Percentiles rank a stretch among this genome's conserved stretches.
phyloP scores from a whole-genome alignment of 2,329 filamentous ascomycete species.

The Botrytis tulipae region DNA sequence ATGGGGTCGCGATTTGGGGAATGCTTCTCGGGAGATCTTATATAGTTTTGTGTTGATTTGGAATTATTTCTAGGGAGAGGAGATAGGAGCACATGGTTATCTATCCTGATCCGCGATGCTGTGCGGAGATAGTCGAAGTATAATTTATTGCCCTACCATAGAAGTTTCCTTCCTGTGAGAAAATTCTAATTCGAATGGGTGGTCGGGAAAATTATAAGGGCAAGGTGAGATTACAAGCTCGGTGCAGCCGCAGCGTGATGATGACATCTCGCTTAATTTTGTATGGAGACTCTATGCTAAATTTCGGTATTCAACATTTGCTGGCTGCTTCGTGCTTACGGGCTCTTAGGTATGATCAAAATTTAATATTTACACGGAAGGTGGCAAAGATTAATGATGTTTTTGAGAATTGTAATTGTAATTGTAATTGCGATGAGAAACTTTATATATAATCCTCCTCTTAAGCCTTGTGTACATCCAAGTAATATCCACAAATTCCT shows the following conservation, averaged over 20 bases:
- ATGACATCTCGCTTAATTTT: slow-evolving; percentile 10
- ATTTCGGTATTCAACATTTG: background rate
- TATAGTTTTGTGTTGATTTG: too few relatives aligned
- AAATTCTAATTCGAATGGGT: background rate
- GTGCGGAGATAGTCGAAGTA: too few relatives aligned
- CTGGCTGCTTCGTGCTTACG: background rate
- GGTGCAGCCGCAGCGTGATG: background rate
- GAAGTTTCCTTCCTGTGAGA: too few relatives aligned
- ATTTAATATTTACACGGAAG: background rate
- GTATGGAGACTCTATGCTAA: background rate
- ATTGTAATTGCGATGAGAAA: background rate
- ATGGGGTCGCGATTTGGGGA: too few relatives aligned
- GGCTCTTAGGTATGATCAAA: background rate
- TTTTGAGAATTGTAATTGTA: background rate
- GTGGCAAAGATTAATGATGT: accelerated
- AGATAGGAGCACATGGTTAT: too few relatives aligned
- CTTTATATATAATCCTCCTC: background rate
- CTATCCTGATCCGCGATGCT: too few relatives aligned
- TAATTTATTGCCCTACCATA: too few relatives aligned
- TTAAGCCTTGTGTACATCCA: background rate
- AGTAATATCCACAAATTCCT: background rate
- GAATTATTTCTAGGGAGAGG: too few relatives aligned
- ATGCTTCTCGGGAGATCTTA: too few relatives aligned
- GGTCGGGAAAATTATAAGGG: accelerated
- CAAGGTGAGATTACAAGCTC: too few relatives aligned